Conservation (phyloP, 441 rosid species). For the Adansonia madagascariensis region DNA sequence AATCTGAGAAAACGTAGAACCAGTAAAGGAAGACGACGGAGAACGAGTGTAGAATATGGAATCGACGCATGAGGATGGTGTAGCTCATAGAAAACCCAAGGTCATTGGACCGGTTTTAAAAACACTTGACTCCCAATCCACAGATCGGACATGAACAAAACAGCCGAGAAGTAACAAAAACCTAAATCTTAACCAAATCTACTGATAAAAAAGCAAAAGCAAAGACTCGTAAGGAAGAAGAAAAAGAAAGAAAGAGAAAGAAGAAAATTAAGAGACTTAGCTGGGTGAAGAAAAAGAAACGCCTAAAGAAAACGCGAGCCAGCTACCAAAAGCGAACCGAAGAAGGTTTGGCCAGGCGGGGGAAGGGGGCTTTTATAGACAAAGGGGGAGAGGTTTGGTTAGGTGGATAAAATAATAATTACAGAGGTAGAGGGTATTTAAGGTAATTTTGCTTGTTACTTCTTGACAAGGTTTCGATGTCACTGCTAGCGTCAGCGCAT, state of each 20-base stretch:
- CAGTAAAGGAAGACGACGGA: slow-evolving; percentile 92
- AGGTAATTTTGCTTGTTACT: too few relatives aligned
- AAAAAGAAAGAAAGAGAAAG: not conserved
- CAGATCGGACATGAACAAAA: slow-evolving; percentile 16
- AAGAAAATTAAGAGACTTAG: slow-evolving; percentile 29
- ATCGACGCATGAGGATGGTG: slow-evolving; percentile 66
- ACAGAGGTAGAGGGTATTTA: too few relatives aligned
- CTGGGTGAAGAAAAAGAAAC: slow-evolving; percentile 19
- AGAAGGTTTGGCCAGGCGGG: too few relatives aligned
- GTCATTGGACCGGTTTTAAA: slow-evolving; percentile 35
- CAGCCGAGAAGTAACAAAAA: not conserved
- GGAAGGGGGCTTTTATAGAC: too few relatives aligned
- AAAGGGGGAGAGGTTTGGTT: too few relatives aligned
- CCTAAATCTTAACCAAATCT: slow-evolving; percentile 35
- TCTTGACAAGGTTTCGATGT: too few relatives aligned
- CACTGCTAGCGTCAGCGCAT: too few relatives aligned
- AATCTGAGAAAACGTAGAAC: slow-evolving; percentile 87
- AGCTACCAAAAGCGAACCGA: too few relatives aligned
- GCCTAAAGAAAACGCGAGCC: too few relatives aligned
- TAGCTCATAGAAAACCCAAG: slow-evolving; percentile 58
- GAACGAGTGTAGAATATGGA: slow-evolving; percentile 82
- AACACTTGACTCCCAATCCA: too few relatives aligned
- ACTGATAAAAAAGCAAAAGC: not conserved
- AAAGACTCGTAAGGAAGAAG: not conserved
- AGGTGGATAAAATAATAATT: too few relatives aligned